Percentiles rank a stretch among this genome's conserved stretches.
Evolutionary conservation across 495 filamentous ascomycete genomes (phyloP).

Genomic region (Glonium stellatum): DNA sequence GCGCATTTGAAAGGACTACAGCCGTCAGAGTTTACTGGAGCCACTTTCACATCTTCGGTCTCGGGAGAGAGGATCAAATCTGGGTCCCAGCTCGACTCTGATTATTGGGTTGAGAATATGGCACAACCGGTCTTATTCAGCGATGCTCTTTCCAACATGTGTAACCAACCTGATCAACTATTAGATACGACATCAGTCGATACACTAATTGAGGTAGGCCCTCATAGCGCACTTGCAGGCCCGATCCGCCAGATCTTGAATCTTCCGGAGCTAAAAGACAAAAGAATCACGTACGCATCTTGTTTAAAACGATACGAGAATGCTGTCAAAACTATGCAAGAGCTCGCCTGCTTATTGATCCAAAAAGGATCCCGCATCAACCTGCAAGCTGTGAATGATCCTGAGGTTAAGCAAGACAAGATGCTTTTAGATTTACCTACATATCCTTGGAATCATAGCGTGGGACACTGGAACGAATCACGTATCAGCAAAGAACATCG

Average conservation of each 20-base stretch:
- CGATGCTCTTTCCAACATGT: constrained; percentile 38
- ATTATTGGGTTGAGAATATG: neutral
- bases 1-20: neutral
- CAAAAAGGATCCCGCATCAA: neutral
- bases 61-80: neutral
- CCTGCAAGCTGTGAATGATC: neutral
- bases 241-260: neutral
- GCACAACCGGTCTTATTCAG: constrained; percentile 40
- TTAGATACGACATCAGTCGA: neutral
- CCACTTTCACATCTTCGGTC: neutral
- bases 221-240: neutral
- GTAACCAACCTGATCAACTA: neutral
- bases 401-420: neutral
- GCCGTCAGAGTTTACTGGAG: neutral
- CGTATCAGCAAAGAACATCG: neutral
- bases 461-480: neutral
- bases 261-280: neutral
- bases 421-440: neutral
- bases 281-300: neutral
- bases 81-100: neutral
- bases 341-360: neutral
- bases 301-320: neutral
- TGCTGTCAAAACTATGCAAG: neutral
- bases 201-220: neutral
- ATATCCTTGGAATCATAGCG: constrained; percentile 7